Base-by-base conservation (phyloP, 2,329 filamentous ascomycete species). In the Aspergillus japonicus region DNA sequence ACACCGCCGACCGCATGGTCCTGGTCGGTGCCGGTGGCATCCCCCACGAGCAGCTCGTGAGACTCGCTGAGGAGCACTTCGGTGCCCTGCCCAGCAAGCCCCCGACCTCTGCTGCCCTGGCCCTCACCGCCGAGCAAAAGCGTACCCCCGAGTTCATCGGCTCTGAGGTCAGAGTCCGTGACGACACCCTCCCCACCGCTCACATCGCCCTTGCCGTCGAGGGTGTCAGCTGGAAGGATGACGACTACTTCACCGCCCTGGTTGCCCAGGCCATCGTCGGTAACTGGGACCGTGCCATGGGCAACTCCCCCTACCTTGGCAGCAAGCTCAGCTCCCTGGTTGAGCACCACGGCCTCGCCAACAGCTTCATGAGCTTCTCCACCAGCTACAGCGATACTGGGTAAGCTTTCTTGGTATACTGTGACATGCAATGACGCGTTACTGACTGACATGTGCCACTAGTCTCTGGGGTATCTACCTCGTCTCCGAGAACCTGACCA, bases 351-450 rank as follows among this genome's bases (percentile, higher is more conserved):
- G 89, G 93, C 78, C 87, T 99, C 64, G 95, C 95, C 80, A 99
- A 96, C 85, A 97, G 93, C 87, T 99, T 97, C 86, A 99, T 99
- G 96, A 96, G 91, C 84, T 99, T 99, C 84, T 97, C 93, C 68
- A 99, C 95, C 69, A 96, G 92, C 85, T 99, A 99, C 83, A 98
- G 93, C 76, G 95, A 99, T 80, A 99, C 95, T 77, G 95, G 93
- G 92, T 96, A 87, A 80, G 88, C 77, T 52, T 56, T 19, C 11
- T 33, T 33, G 31, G 31, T 23, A 23, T 33, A 33, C 2, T 33
- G 31, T 7, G 7, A 33, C 23, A 23, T 23, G 23, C 23, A 23
- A 23, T 29, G 7, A 29, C 7, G 26, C 26, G 26, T 29, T 29
- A 29, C 26, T 29, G 26, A 29, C 26, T 5, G 26, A 29, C 26